Evolutionary conservation across 768 basidiomycete species (phyloP).

Genomic region (Auricularia cornea): DNA sequence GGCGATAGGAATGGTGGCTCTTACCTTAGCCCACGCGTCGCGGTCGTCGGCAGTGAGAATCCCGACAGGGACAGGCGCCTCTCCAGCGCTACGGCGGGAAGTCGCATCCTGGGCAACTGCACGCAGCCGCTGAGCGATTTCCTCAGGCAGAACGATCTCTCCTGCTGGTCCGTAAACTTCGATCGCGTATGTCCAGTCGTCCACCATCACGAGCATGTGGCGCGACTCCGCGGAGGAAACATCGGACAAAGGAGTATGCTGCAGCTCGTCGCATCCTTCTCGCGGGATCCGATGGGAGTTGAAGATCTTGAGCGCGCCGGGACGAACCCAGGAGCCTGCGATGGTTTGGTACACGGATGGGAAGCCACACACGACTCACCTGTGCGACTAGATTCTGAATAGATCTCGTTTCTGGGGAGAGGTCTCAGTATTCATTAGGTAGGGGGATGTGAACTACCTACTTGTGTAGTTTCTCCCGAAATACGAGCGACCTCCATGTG

Average conservation of each 20-base stretch:
- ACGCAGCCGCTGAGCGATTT: slow-evolving; percentile 30
- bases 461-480: slow-evolving; percentile 59
- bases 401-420: slow-evolving; percentile 51
- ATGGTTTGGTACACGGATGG: background rate
- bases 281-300: slow-evolving; percentile 71
- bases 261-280: slow-evolving; percentile 53
- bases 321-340: slow-evolving; percentile 56
- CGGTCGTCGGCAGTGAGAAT: slow-evolving; percentile 72
- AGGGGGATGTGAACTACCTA: slow-evolving; percentile 27
- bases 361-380: slow-evolving; percentile 31
- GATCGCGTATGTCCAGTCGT: slow-evolving; percentile 75
- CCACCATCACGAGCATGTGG: slow-evolving; percentile 59
- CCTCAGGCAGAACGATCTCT: slow-evolving; percentile 25
- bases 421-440: background rate
- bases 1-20: slow-evolving; percentile 10
- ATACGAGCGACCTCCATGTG: slow-evolving; percentile 59
- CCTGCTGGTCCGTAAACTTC: slow-evolving; percentile 45
- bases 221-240: slow-evolving; percentile 40
- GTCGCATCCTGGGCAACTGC: slow-evolving; percentile 51
- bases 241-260: slow-evolving; percentile 24
- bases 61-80: slow-evolving; percentile 54
- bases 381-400: slow-evolving; percentile 63
- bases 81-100: slow-evolving; percentile 39
- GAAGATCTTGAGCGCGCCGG: slow-evolving; percentile 55
- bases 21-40: slow-evolving; percentile 72